These are phyloP conservation scores for Oidium heveae DNA, from an alignment of 2,329 filamentous ascomycete genomes.

Conservation along the genomic window DNA sequence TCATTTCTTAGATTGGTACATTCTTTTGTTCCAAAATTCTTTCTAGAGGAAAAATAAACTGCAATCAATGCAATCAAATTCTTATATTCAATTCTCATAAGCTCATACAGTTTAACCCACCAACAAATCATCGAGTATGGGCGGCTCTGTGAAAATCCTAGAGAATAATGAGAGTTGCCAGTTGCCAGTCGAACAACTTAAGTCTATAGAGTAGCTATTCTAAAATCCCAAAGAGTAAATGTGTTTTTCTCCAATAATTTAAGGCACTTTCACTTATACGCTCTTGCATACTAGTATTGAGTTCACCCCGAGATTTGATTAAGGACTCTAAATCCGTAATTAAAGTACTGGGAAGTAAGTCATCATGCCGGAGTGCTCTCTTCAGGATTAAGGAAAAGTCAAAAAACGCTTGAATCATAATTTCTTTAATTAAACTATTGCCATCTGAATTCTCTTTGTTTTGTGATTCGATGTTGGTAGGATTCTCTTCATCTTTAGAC, in stretches of 20 bases:
- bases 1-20: too few species aligned
- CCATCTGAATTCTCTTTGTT: not conserved
- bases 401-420: conserved; percentile 34
- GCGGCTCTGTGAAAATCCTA: too few species aligned
- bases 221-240: conserved; percentile 57
- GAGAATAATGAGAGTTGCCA: too few species aligned
- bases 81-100: too few species aligned
- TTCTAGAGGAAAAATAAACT: too few species aligned
- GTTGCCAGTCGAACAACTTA: too few species aligned
- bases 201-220: conserved; percentile 11
- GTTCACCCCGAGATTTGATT: conserved; percentile 20
- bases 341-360: conserved; percentile 17
- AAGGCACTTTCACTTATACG: conserved; percentile 33
- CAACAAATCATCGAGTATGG: too few species aligned
- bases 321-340: conserved; percentile 18
- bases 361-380: conserved; percentile 18
- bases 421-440: conserved; percentile 15
- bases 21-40: too few species aligned
- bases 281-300: conserved; percentile 23
- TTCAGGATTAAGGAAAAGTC: conserved; percentile 27
- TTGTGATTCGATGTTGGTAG: not conserved
- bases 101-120: too few species aligned
- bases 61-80: too few species aligned
- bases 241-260: conserved; percentile 67
- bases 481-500: conserved; percentile 3